Evolutionary conservation across 176 grass and related monocot species (phyloP).

Genomic region (Rhynchospora breviuscula): DNA sequence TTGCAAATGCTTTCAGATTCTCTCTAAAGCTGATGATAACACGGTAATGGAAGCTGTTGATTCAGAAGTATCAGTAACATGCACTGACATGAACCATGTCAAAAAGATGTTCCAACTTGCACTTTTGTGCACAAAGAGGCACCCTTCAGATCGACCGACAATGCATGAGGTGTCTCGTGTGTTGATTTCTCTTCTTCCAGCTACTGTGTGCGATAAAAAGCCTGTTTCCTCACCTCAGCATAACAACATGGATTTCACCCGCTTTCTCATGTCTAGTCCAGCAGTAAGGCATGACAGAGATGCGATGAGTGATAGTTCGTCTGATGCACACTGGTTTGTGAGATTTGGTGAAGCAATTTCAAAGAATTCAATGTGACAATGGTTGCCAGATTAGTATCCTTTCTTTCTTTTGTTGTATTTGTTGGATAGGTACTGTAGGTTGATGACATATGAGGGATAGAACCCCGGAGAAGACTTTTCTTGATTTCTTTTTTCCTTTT

Average conservation of each 20-base stretch:
- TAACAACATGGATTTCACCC: slow-evolving; percentile 50
- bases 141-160: slow-evolving; percentile 75
- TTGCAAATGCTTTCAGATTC: slow-evolving; percentile 45
- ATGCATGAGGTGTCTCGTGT: slow-evolving; percentile 89
- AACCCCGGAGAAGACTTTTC: background rate
- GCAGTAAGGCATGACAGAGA: slow-evolving; percentile 28
- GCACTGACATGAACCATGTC: slow-evolving; percentile 74
- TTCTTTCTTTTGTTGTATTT: slow-evolving; percentile 14
- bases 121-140: slow-evolving; percentile 76
- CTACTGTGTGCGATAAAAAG: slow-evolving; percentile 27
- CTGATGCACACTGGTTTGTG: slow-evolving; percentile 88
- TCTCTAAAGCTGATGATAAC: slow-evolving; percentile 93
- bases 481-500: background rate
- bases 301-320: slow-evolving; percentile 45
- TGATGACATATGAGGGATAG: background rate
- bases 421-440: background rate
- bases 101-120: slow-evolving; percentile 96
- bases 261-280: slow-evolving; percentile 40
- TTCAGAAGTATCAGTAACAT: slow-evolving; percentile 89
- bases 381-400: background rate
- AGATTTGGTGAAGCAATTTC: slow-evolving; percentile 92
- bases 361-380: slow-evolving; percentile 65
- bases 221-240: slow-evolving; percentile 1
- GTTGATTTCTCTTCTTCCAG: slow-evolving; percentile 75
- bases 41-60: slow-evolving; percentile 99